Evolutionary conservation across 2,329 filamentous ascomycete genomes (phyloP).

Genomic region (Tolypocladium amazonense): DNA sequence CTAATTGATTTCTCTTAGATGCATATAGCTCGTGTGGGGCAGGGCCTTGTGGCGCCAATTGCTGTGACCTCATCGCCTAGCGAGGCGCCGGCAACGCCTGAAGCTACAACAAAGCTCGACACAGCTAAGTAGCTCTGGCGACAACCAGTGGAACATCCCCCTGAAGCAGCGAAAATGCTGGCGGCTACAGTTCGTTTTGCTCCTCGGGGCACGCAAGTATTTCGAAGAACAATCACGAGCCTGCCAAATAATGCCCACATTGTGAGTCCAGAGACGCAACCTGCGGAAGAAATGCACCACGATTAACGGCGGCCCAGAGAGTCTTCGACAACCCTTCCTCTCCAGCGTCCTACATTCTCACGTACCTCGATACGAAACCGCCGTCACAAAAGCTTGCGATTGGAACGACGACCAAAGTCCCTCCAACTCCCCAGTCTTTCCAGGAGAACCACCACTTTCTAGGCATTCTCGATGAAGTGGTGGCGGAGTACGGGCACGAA

Average conservation of each 20-base stretch:
- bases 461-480: slow-evolving; percentile 46
- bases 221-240: slow-evolving; percentile 29
- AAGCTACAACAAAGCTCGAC: neutral
- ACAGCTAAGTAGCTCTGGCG: neutral
- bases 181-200: slow-evolving; percentile 12
- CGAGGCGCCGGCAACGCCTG: neutral
- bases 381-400: slow-evolving; percentile 45
- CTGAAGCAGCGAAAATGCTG: slow-evolving; percentile 12
- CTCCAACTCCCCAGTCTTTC: slow-evolving; percentile 51
- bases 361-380: slow-evolving; percentile 47
- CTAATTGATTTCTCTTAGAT: slow-evolving; percentile 23
- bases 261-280: slow-evolving; percentile 25
- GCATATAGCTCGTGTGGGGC: slow-evolving; percentile 11
- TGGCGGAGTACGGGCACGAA: slow-evolving; percentile 41
- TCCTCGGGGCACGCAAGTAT: slow-evolving; percentile 7
- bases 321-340: slow-evolving; percentile 39
- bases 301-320: slow-evolving; percentile 33
- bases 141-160: neutral
- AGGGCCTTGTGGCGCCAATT: neutral
- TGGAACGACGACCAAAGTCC: slow-evolving; percentile 46
- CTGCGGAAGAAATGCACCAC: neutral
- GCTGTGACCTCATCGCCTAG: slow-evolving; percentile 20
- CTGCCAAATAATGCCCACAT: slow-evolving; percentile 42
- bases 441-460: slow-evolving; percentile 48
- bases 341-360: slow-evolving; percentile 41